Evolutionary conservation across 2,329 filamentous ascomycete genomes (phyloP), one percentile per base, ranked within the genome.

Genomic region (Diplocarpon rosae): DNA sequence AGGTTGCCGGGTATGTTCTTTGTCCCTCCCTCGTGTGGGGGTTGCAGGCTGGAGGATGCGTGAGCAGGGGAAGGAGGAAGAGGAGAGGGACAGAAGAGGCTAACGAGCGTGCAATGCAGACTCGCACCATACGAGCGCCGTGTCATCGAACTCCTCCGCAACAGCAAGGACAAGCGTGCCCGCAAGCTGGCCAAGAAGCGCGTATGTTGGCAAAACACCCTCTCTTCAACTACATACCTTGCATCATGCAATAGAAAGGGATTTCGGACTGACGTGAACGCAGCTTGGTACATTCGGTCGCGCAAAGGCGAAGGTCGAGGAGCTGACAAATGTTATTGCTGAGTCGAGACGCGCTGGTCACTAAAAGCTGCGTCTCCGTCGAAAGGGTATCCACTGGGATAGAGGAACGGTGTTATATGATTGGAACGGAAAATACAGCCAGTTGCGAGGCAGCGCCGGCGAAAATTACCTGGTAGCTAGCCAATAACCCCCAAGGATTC

Each of bases 151-250:
- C 76, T 98, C 68, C 84, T 98, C 72, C 87, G 92, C 65, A 98
- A 98, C 85, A 83, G 79, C 76, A 93, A 94, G 78, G 92, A 98
- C 75, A 96, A 96, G 86, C 87, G 90, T 72, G 90, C 90, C 65
- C 81, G 90, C 63, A 95, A 95, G 83, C 85, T 95, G 66, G 90
- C 90, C 65, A 96, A 96, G 89, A 95, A 94, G 85, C 83, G 90
- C 71, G 85, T 90, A 79, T 60, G 83, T 78, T 16, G 20, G 38
- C 17, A 42, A 40, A 9, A 12, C 14, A 42, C 30, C 29, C 17
- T 39, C 36, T 2, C 33, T 11, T 24, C 2, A 5, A 17, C 31
- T 32, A 6, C 28, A 31, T 3, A 12, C 11, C 29, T 37, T 27
- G 41, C 34, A 40, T 13, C 6, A 7, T 36, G 20, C 20, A 24